These are phyloP conservation scores for Ananas comosus DNA, from an alignment of 176 grass and related monocot genomes.

Conservation along the genomic window DNA sequence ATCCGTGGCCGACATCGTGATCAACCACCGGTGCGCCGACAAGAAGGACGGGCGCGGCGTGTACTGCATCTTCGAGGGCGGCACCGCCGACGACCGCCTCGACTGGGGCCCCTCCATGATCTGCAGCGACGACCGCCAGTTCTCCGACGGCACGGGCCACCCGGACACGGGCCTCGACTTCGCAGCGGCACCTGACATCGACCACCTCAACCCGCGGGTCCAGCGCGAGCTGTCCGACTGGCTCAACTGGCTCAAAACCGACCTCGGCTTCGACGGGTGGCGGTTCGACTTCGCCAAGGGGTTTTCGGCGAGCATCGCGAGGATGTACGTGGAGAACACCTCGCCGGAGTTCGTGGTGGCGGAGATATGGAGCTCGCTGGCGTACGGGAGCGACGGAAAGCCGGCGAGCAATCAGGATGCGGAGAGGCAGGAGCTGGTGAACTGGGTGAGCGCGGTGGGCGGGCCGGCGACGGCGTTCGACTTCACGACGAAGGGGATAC, in stretches of 20 bases:
- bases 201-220: slow-evolving; percentile 74
- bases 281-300: slow-evolving; percentile 75
- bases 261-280: slow-evolving; percentile 74
- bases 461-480: slow-evolving; percentile 56
- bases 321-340: slow-evolving; percentile 46
- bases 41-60: slow-evolving; percentile 58
- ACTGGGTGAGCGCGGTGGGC: slow-evolving; percentile 54
- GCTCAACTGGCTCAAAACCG: slow-evolving; percentile 79
- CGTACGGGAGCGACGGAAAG: slow-evolving; percentile 50
- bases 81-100: slow-evolving; percentile 47
- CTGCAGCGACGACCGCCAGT: slow-evolving; percentile 71
- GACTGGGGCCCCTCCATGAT: slow-evolving; percentile 87
- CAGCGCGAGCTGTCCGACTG: slow-evolving; percentile 75
- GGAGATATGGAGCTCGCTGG: slow-evolving; percentile 68
- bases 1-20: slow-evolving; percentile 68
- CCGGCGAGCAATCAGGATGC: slow-evolving; percentile 52
- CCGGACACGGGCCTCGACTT: slow-evolving; percentile 56
- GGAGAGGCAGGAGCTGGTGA: slow-evolving; percentile 48
- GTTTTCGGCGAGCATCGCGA: slow-evolving; percentile 48
- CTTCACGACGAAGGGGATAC: slow-evolving; percentile 83
- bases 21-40: slow-evolving; percentile 89
- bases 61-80: slow-evolving; percentile 87
- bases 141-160: slow-evolving; percentile 67
- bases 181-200: slow-evolving; percentile 64
- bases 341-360: slow-evolving; percentile 48